A percentile compares a stretch with the other conserved stretches of the same genome.
phyloP scores from a whole-genome alignment of 305 asterid species.

The Fraxinus floribunda region DNA sequence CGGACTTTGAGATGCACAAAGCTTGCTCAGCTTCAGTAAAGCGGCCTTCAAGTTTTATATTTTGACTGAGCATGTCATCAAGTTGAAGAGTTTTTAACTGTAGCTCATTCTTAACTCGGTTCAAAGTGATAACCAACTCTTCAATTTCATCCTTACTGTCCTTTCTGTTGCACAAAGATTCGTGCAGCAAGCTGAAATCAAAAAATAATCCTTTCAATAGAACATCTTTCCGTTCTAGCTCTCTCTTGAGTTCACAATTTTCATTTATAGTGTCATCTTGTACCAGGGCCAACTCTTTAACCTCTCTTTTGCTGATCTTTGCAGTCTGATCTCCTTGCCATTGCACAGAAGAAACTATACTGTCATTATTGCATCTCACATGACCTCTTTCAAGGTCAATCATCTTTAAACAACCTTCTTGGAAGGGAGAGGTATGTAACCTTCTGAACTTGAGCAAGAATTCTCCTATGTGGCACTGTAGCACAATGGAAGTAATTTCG shows the following conservation, averaged over 20 bases:
- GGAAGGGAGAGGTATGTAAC: slow-evolving; percentile 29
- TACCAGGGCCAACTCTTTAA: slow-evolving; percentile 28
- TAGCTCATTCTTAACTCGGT: slow-evolving; percentile 59
- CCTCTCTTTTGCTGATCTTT: slow-evolving; percentile 27
- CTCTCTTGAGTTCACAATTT: slow-evolving; percentile 52
- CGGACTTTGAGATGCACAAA: slow-evolving; percentile 45
- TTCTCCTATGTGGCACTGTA: slow-evolving; percentile 46
- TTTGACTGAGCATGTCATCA: slow-evolving; percentile 48
- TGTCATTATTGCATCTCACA: slow-evolving; percentile 19
- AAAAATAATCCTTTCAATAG: slow-evolving; percentile 75
- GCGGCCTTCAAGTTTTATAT: slow-evolving; percentile 48
- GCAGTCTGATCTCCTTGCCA: slow-evolving; percentile 33
- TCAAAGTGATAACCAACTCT: slow-evolving; percentile 49
- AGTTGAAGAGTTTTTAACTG: slow-evolving; percentile 51
- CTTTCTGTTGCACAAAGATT: slow-evolving; percentile 69
- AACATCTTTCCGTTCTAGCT: slow-evolving; percentile 61
- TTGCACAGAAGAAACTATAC: slow-evolving; percentile 22
- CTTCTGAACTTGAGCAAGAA: slow-evolving; percentile 26
- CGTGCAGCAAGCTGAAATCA: slow-evolving; percentile 88
- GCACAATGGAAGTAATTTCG: slow-evolving; percentile 45
- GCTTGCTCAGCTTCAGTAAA: slow-evolving; percentile 59
- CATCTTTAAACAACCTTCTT: slow-evolving; percentile 27
- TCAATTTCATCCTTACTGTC: slow-evolving; percentile 68
- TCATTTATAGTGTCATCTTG: slow-evolving; percentile 35
- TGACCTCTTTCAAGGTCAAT: slow-evolving; percentile 25